Evolutionary conservation across 2,329 filamentous ascomycete genomes (phyloP).

Genomic region (Cucurbitaria berberidis): DNA sequence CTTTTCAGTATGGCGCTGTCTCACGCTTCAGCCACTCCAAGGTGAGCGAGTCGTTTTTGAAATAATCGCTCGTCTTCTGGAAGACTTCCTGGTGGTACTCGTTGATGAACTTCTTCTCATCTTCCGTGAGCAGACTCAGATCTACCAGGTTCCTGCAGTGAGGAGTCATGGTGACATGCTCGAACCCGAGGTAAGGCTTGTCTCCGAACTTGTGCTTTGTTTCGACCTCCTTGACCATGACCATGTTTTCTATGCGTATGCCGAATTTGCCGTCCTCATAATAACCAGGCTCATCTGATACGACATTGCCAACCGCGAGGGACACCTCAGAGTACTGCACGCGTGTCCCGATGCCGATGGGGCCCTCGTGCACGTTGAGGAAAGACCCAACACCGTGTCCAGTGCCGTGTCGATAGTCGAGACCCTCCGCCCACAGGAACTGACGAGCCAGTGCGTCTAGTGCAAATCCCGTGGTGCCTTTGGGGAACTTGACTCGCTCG

Average conservation of each 20-base stretch:
- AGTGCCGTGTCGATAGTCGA: constrained; percentile 96
- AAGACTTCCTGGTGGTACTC: constrained; percentile 81
- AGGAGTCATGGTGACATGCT: constrained; percentile 96
- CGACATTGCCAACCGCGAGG: constrained; percentile 87
- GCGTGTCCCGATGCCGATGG: constrained; percentile 92
- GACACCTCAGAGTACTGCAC: constrained; percentile 91
- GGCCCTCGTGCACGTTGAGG: constrained; percentile 95
- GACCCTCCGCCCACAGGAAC: constrained; percentile 87
- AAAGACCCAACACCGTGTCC: constrained; percentile 95
- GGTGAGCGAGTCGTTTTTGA: constrained; percentile 74
- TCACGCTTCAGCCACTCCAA: constrained; percentile 85
- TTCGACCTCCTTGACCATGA: constrained; percentile 87
- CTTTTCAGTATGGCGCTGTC: constrained; percentile 63
- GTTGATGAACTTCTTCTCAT: constrained; percentile 87
- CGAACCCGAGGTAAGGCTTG: constrained; percentile 92
- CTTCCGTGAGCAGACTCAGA: constrained; percentile 69
- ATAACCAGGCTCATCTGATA: constrained; percentile 95
- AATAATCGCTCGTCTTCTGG: constrained; percentile 79
- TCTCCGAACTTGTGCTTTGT: constrained; percentile 89
- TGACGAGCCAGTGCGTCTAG: constrained; percentile 89
- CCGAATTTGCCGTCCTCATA: constrained; percentile 96
- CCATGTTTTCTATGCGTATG: constrained; percentile 94
- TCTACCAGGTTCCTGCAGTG: constrained; percentile 92
- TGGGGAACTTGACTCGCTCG: constrained; percentile 86
- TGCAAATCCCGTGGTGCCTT: constrained; percentile 92